Evolutionary conservation across 257 asterid species (phyloP), one percentile per base, ranked within the genome.

Genomic region (Solanum piurae): DNA sequence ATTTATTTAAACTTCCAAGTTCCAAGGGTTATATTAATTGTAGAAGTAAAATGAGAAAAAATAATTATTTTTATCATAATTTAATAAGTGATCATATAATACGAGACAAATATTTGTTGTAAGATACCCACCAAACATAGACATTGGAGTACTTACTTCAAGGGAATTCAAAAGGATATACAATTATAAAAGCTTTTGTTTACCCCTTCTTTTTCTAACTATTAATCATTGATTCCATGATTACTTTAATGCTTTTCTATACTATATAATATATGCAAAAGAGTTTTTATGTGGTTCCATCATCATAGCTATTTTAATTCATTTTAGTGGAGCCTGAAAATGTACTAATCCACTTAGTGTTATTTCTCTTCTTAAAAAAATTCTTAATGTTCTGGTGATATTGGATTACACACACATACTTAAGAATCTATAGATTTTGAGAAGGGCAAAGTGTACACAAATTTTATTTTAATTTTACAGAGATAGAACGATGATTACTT

Each of bases 401-500:
- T 58, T 7, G 14, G 31, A 62, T 10, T n/a, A 10, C 71, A 62
- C 66, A 3, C 66, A 46, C 5, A 14, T 49, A 14, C 20, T 49
- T 49, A 14, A 29, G 58, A 49, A 49, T 52, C n/a, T 5, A 18
- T 55, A 1, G 10, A 6, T 55, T 55, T 62, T 10, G 16, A 3
- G 0, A 62, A 62, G 0, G 29, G 1, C 2, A 62, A 5, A n/a
- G 5, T 62, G 14, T n/a, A 23, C 3, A 62, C 0, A 62, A 0
- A 62, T 4, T 0, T 58, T 62, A 62, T 2, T 4, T 10, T 2
- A n/a, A n/a, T 1, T 9, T 62, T 0, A 62, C 23, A 62, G 0
- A 62, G 1, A n/a, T 23, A n/a, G 3, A 60, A 1, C 0, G 1
- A 8, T 0, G 1, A 8, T 0, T n/a, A 1, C 23, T 2, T 62